Evolutionary conservation across 164 flowering plant species (phyloP).

Genomic region (Annona squamosa): DNA sequence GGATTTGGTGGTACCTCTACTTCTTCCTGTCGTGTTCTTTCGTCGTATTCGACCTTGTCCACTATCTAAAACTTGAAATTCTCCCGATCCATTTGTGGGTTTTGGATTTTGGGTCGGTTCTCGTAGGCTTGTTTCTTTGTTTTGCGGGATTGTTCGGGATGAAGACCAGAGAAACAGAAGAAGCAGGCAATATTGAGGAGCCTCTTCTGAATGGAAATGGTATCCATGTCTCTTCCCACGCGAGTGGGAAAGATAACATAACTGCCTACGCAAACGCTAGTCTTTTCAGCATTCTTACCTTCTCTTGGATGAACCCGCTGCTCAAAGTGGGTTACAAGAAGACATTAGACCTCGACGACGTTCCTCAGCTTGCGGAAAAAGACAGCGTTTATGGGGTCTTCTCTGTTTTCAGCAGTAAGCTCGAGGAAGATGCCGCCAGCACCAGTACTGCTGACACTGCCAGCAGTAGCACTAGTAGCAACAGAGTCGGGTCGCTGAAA

Average conservation of each 20-base stretch:
- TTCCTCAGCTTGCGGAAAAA: conserved; percentile 29
- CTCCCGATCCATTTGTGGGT: conserved; percentile 17
- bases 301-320: conserved; percentile 42
- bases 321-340: conserved; percentile 31
- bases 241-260: conserved; percentile 4
- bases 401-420: conserved; percentile 19
- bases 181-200: conserved; percentile 13
- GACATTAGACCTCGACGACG: conserved; percentile 36
- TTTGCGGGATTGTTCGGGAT: conserved; percentile 14
- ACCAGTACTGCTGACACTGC: conserved; percentile 1
- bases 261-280: conserved; percentile 31
- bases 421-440: conserved; percentile 9
- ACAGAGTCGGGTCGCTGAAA: conserved; percentile 32
- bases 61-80: neutral
- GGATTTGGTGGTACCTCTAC: conserved; percentile 30
- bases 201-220: conserved; percentile 22
- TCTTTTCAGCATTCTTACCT: conserved; percentile 28
- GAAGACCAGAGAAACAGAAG: conserved; percentile 4
- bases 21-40: conserved; percentile 15
- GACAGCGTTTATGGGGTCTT: conserved; percentile 27
- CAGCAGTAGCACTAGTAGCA: conserved; percentile 2
- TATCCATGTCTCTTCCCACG: conserved; percentile 6
- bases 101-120: conserved; percentile 20
- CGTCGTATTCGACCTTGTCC: conserved; percentile 20
- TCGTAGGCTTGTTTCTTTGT: conserved; percentile 15